Evolutionary conservation across 225 moss, liverwort and hornwort genomes (phyloP), one percentile per base, ranked within the genome.

Genomic region (Straminergon stramineum): DNA sequence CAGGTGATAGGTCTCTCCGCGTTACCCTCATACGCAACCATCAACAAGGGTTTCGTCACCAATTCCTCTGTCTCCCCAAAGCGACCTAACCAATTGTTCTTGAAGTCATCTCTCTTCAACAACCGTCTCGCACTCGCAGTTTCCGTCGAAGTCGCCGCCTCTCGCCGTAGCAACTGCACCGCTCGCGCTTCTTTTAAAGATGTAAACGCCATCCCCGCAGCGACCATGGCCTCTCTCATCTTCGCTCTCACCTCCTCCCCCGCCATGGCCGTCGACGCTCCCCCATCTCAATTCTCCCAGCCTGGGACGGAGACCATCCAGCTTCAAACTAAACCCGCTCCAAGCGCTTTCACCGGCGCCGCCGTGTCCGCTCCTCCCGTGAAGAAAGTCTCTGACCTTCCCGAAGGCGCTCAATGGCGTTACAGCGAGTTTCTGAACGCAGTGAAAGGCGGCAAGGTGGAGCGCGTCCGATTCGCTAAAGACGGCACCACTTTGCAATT

Each of bases 391-490:
- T 37, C 92, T 17, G 90, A 92, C 31, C 82, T 92, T 19, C 92
- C 92, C 2, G 92, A 92, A 56, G 92, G 92, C 48, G 92, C 92
- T 15, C 92, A 92, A 60, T 92, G 92, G 92, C 88, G 92, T 13
- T 92, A 92, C 87, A 92, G 92, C 45, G 92, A 92, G 87, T 92
- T 92, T 61, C 17, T 92, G 86, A 92, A 91, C 35, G 92, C 92
- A 17, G 92, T 92, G 24, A 92, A 92, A 67, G 90, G 92, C 11
- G 92, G 92, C 21, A 92, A 92, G 67, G 92, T 92, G 18, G 92
- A 92, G 90, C 89, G 92, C 14, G 92, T 92, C 53, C 66, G 92
- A 48, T 92, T 92, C 64, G 86, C 86, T 0, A 92, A 92, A 66
- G 92, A 92, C 17, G 92, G 92, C 7, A 89, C 90, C 13, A 90